A percentile compares a stretch with the other conserved stretches of the same genome.
Conservation (phyloP, 140 eudicot genomes). For the Stevia rebaudiana region DNA sequence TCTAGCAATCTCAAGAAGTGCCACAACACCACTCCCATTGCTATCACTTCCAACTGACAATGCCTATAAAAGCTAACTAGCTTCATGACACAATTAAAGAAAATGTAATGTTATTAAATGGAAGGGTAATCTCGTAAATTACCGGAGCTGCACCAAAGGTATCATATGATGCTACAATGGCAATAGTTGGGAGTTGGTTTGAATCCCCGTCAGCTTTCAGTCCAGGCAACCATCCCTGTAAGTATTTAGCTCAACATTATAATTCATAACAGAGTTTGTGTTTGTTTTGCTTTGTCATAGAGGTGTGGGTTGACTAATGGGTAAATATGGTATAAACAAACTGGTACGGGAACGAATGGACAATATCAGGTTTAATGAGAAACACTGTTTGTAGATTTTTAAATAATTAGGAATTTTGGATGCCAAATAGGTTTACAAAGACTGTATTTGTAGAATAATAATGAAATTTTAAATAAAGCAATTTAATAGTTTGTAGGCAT, state of each 20-base stretch:
- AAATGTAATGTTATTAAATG: neutral
- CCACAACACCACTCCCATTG: constrained; percentile 95
- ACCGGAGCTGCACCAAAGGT: constrained; percentile 99
- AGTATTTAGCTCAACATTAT: neutral
- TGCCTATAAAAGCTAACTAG: constrained; percentile 44
- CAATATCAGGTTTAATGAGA: neutral
- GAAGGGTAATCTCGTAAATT: constrained; percentile 22
- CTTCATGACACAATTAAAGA: neutral
- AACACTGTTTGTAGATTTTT: neutral
- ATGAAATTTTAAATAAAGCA: neutral
- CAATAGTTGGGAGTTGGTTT: constrained; percentile 91
- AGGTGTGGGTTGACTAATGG: neutral
- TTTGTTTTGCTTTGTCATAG: neutral
- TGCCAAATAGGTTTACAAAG: neutral
- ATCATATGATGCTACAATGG: constrained; percentile 95
- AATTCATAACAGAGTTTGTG: constrained; percentile 5
- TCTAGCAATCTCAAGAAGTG: constrained; percentile 89
- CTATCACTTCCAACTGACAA: constrained; percentile 92
- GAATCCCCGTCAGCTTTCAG: constrained; percentile 76
- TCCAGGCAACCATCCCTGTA: constrained; percentile 99
- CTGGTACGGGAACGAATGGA: neutral
- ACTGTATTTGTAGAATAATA: neutral
- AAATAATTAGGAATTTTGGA: neutral
- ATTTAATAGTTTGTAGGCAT: neutral
- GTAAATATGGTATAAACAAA: neutral